Percentiles rank a stretch among this genome's conserved stretches.
These are phyloP conservation scores for Leishmania aethiopica DNA, from an alignment of 208 protist genomes.

Conservation along the genomic window DNA sequence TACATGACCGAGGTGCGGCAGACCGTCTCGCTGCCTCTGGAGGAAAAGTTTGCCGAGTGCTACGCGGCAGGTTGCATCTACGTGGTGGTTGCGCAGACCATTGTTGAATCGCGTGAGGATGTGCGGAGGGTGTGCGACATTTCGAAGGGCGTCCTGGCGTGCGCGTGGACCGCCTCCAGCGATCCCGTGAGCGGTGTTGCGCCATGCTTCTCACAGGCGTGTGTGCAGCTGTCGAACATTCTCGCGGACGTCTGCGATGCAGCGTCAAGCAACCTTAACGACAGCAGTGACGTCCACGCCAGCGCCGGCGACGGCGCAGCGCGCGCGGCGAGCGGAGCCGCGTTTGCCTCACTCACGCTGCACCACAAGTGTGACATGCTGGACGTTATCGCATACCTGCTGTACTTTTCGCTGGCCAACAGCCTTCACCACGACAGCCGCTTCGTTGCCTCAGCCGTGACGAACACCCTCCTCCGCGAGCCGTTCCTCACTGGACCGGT, in stretches of 20 bases:
- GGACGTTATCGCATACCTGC: constrained; percentile 52
- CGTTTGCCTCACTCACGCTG: constrained; percentile 10
- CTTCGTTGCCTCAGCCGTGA: constrained; percentile 46
- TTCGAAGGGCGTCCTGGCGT: constrained; percentile 21
- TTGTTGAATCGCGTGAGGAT: constrained; percentile 71
- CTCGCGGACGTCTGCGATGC: constrained; percentile 45
- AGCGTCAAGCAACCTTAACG: not conserved
- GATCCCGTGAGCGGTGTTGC: constrained; percentile 41
- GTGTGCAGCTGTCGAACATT: constrained; percentile 36
- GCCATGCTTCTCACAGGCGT: constrained; percentile 41
- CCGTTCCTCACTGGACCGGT: constrained; percentile 59
- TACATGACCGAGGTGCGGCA: constrained; percentile 38
- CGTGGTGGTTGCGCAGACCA: constrained; percentile 58
- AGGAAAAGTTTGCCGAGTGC: constrained; percentile 61
- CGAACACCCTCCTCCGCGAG: constrained; percentile 58
- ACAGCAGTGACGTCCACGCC: not conserved
- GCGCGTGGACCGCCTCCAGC: constrained; percentile 63
- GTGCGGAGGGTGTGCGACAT: constrained; percentile 41
- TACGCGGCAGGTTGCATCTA: constrained; percentile 63
- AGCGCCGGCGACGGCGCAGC: not conserved
- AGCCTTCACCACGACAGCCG: constrained; percentile 29
- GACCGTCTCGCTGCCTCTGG: constrained; percentile 48
- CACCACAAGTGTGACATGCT: constrained; percentile 50
- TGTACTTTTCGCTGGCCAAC: constrained; percentile 65
- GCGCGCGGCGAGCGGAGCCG: not conserved